Evolutionary conservation across 2,329 filamentous ascomycete species (phyloP), one percentile per base, ranked within the genome.

Genomic region (Lasiodiplodia sp.): DNA sequence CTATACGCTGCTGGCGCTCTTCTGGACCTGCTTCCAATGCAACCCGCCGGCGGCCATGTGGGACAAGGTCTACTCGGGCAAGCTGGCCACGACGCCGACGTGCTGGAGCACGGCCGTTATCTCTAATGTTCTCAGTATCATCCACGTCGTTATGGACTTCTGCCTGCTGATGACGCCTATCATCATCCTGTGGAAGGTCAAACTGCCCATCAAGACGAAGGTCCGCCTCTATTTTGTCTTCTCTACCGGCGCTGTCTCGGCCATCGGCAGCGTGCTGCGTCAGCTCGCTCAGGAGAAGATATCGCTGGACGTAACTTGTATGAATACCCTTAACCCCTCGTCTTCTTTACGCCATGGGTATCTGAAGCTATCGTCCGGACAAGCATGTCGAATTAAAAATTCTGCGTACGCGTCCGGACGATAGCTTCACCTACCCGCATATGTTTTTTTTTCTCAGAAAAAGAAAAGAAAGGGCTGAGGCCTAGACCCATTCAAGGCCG

Each of bases 61-160:
- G 74, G 73, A 78, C 67, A 69, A 73, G 16, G 66, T 72, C 10
- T 70, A 73, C 14, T 64, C 71, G 25, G 78, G 75, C 1, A 70
- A 71, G 25, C 70, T 74, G 7, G 70, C 70, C 4, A 40, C 53
- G 1, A 56, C 57, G 4, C n/a, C 69, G 7, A 70, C 71, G 4
- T 80, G 78, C 63, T 58, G 73, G 8, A 38, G 70, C 52, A 67
- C 67, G 5, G 71, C 63, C 10, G 31, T 73, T 10, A 69, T 76
- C 16, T 71, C 71, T 11, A 70, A 71, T 14, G 68, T 75, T 14
- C 62, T 80, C 3, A 76, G 74, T 67, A 69, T 74, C 38, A 73
- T 78, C 12, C 79, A 81, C 66, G 75, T 79, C 14, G 71, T 75
- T 14, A 76, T 79, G 70, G 79, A 79, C 49, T 75, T 79, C 68